Evolutionary conservation across 139 green algal genomes (phyloP).

Genomic region (Astrephomene gubernaculifera): DNA sequence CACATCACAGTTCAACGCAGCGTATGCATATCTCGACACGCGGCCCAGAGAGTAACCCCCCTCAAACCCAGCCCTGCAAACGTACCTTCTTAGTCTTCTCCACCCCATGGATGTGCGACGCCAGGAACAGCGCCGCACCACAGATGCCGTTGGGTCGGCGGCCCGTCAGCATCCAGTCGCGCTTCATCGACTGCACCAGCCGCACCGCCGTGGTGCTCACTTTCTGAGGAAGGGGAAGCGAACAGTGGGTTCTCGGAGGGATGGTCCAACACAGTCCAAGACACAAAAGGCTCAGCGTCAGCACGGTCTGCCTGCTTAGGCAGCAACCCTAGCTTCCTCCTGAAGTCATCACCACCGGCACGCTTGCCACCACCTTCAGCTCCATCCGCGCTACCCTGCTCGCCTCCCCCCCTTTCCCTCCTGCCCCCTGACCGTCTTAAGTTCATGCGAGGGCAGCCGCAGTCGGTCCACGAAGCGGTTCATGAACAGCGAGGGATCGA

Average conservation of each 20-base stretch:
- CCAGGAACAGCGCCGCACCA: constrained; percentile 95
- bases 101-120: constrained; percentile 91
- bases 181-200: constrained; percentile 97
- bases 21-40: too few species aligned
- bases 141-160: constrained; percentile 91
- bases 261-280: too few species aligned
- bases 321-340: too few species aligned
- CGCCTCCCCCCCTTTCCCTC: not conserved
- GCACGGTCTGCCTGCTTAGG: too few species aligned
- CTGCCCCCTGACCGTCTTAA: constrained; percentile 5
- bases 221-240: constrained; percentile 9
- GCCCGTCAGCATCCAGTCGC: constrained; percentile 99
- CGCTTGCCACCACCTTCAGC: too few species aligned
- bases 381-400: not conserved
- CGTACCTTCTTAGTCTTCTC: constrained; percentile 79
- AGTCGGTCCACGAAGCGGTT: constrained; percentile 91
- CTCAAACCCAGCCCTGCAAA: too few species aligned
- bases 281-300: too few species aligned
- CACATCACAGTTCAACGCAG: too few species aligned
- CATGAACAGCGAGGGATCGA: constrained; percentile 97
- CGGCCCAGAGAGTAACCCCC: too few species aligned
- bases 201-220: constrained; percentile 89
- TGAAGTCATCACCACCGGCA: too few species aligned
- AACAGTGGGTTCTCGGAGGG: too few species aligned
- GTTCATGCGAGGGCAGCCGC: constrained; percentile 33